Percentiles rank a stretch among this genome's conserved stretches.
These are phyloP conservation scores for Umbilicus rupestris DNA, from an alignment of 164 flowering plant genomes.

Conservation along the genomic window DNA sequence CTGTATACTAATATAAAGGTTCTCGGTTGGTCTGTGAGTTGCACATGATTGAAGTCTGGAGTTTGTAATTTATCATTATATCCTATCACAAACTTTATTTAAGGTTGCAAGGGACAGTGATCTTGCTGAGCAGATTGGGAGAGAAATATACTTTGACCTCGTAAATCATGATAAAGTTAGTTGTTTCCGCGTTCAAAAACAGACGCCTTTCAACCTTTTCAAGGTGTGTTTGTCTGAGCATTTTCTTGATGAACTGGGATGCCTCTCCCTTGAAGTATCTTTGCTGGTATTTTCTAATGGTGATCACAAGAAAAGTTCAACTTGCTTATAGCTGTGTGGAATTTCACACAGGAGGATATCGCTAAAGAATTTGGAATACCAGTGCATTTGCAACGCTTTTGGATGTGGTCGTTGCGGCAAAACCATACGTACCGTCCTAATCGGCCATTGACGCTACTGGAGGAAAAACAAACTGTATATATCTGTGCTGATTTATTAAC, in stretches of 20 bases:
- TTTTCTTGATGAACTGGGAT: background rate
- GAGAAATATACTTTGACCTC: slow-evolving; percentile 68
- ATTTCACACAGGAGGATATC: slow-evolving; percentile 61
- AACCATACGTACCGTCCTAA: slow-evolving; percentile 91
- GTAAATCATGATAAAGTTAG: slow-evolving; percentile 83
- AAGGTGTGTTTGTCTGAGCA: slow-evolving; percentile 31
- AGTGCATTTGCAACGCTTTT: slow-evolving; percentile 75
- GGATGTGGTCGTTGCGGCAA: slow-evolving; percentile 95
- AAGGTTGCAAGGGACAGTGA: slow-evolving; percentile 76
- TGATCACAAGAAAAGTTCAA: background rate
- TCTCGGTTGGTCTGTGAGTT: background rate
- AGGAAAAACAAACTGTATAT: slow-evolving; percentile 71
- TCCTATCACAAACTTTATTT: background rate
- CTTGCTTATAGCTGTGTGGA: background rate
- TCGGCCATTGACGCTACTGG: slow-evolving; percentile 69
- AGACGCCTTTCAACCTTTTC: slow-evolving; percentile 44
- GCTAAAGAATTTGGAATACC: slow-evolving; percentile 89
- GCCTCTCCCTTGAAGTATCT: no score
- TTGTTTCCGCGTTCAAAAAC: slow-evolving; percentile 67
- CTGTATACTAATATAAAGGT: slow-evolving; percentile 81
- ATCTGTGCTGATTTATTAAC: background rate
- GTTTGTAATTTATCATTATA: background rate
- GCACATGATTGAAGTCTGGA: background rate
- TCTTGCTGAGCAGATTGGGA: slow-evolving; percentile 66
- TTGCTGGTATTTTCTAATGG: background rate